A percentile compares a stretch with the other conserved stretches of the same genome.
Conservation (phyloP, 768 basidiomycete species). For the Boletus rufocinnamomeus region DNA sequence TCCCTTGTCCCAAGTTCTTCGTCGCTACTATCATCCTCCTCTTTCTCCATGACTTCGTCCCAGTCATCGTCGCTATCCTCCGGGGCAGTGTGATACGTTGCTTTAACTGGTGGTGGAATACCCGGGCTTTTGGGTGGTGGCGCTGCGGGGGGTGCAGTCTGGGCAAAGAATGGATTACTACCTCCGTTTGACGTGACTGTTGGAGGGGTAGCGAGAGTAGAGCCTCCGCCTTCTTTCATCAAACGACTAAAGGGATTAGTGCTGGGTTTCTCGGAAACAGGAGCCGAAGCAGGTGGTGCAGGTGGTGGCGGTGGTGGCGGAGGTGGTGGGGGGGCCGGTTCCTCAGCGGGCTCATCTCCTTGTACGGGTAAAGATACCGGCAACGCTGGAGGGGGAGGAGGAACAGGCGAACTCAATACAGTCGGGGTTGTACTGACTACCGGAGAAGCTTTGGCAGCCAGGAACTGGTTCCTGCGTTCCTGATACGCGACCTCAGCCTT, state of each 20-base stretch:
- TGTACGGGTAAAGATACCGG: conserved; percentile 27
- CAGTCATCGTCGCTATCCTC: conserved; percentile 72
- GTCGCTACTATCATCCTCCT: conserved; percentile 71
- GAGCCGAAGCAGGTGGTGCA: conserved; percentile 28
- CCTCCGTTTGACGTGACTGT: conserved; percentile 42
- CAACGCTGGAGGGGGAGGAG: conserved; percentile 39
- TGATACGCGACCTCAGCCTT: conserved; percentile 45
- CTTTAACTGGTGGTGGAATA: conserved; percentile 51
- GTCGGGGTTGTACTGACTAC: conserved; percentile 29
- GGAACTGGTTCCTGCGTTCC: conserved; percentile 36
- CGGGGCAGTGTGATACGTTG: conserved; percentile 64
- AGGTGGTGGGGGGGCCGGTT: conserved; percentile 36
- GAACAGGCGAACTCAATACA: conserved; percentile 36
- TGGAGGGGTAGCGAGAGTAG: conserved; percentile 26
- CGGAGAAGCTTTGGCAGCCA: conserved; percentile 41
- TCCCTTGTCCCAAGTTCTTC: conserved; percentile 73
- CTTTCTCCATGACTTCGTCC: conserved; percentile 79
- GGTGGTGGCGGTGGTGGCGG: conserved; percentile 35
- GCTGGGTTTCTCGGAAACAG: conserved; percentile 49
- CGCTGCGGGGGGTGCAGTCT: conserved; percentile 42
- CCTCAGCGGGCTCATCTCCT: conserved; percentile 16
- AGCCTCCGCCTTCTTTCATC: conserved; percentile 47
- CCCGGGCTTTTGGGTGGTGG: conserved; percentile 38
- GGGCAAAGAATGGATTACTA: conserved; percentile 74
- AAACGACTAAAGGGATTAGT: conserved; percentile 84